Percentiles rank a stretch among this genome's conserved stretches.
Evolutionary conservation across 805 yeast species (phyloP).

Genomic region (Sugiyamaella chiloensis): DNA sequence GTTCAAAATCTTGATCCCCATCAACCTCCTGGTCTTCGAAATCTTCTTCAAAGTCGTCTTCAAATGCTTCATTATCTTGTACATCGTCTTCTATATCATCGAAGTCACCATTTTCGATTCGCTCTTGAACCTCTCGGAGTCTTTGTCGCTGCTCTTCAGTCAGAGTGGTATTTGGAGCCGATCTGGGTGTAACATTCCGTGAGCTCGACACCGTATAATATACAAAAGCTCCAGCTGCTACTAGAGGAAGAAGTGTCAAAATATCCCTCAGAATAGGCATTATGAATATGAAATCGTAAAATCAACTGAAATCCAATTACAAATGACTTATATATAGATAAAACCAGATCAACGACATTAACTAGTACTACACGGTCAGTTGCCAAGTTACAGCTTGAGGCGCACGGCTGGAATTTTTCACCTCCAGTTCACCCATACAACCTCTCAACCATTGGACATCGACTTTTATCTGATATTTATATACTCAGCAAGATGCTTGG

Average conservation of each 20-base stretch:
- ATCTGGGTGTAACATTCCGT: no score
- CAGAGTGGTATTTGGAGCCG: neutral
- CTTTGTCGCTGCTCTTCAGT: slow-evolving; percentile 1
- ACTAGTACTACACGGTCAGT: no score
- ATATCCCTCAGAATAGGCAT: slow-evolving; percentile 6
- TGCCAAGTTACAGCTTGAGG: no score
- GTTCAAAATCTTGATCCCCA: neutral
- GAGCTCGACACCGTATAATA: neutral
- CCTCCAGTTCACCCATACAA: no score
- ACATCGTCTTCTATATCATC: slow-evolving; percentile 12
- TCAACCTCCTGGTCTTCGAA: slow-evolving; percentile 1
- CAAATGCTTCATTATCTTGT: slow-evolving; percentile 2
- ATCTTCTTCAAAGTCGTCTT: slow-evolving; percentile 2
- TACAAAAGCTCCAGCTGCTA: slow-evolving; percentile 6
- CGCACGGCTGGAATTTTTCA: no score
- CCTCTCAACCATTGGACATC: no score
- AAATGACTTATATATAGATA: no score
- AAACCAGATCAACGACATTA: no score
- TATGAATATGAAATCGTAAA: no score
- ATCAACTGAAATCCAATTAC: no score
- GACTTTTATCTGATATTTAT: no score
- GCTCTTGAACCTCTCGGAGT: neutral
- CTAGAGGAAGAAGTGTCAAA: slow-evolving; percentile 8
- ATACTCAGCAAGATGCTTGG: no score
- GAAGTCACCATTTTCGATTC: slow-evolving; percentile 4